Base-by-base conservation (phyloP, 768 basidiomycete species). In the Trametes cingulata region DNA sequence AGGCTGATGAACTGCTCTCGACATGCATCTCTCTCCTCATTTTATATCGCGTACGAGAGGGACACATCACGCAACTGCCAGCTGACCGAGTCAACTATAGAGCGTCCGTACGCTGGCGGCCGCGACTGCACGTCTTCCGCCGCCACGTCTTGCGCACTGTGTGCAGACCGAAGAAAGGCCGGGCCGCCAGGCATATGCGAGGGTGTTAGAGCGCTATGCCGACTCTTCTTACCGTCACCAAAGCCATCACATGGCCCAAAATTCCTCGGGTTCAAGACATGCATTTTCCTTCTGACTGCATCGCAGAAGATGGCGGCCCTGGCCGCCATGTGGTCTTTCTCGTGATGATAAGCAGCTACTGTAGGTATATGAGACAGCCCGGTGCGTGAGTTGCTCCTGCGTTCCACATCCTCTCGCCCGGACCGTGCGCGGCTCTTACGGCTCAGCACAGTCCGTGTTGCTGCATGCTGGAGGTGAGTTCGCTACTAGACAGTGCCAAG, bases 141-240 rank as follows among this genome's bases (percentile, higher is more conserved):
- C 41, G 29, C 52, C 17, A 25, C 37, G 48, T n/a, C 48, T 22
- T 13, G 41, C 33, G 17, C 45, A 10, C 27, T 40, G 24, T 14
- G 39, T 19, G 20, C 36, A 27, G 42, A 19, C 56, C 56, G 56
- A 57, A 22, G 56, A 49, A 49, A 35, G 27, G 19, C 56, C 56
- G 56, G 48, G 17, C 56, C 47, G 56, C n/a, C 4, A 47, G 39
- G n/a, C 15, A 19, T 24, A n/a, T 57, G n/a, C 22, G 22, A 39
- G 22, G 40, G 47, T n/a, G 3, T 41, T 49, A 19, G 37, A 36
- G 55, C 46, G 24, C 55, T 13, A 19, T 17, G 55, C 17, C 46
- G 24, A 39, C 22, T 37, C 45, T 35, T 40, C 35, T 45, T 48
- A 17, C 55, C 37, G 29, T 39, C 47, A 48, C 19, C 25, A 17